Evolutionary conservation across 192 early-diverging fungal species (phyloP).

Genomic region (Rhizoclosmatium globosum): DNA sequence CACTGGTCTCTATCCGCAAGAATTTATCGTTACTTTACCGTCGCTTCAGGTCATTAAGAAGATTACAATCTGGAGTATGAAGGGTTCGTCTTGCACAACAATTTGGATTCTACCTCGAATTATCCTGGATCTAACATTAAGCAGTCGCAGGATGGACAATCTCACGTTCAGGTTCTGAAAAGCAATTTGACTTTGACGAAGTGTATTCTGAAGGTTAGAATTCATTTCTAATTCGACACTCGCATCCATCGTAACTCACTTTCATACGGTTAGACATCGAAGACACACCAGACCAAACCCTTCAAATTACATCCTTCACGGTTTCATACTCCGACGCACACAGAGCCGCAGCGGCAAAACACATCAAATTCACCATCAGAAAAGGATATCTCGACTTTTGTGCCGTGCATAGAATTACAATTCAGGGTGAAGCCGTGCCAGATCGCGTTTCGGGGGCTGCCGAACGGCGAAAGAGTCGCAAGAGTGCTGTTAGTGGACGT

Average conservation of each 20-base stretch:
- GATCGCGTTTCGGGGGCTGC: not conserved
- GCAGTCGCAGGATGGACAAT: constrained; percentile 38
- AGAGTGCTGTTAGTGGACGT: not conserved
- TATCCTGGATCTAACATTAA: not conserved
- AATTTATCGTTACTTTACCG: constrained; percentile 22
- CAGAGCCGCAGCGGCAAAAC: constrained; percentile 2
- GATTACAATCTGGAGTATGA: constrained; percentile 40
- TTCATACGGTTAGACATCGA: constrained; percentile 23
- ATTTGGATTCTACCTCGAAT: not conserved
- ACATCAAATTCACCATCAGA: constrained; percentile 28
- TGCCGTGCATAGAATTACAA: constrained; percentile 22
- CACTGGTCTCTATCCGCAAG: constrained; percentile 31
- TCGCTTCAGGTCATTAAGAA: constrained; percentile 28
- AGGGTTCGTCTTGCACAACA: constrained; percentile 20
- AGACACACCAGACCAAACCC: constrained; percentile 26
- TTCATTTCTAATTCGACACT: not conserved
- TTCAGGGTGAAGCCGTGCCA: constrained; percentile 24
- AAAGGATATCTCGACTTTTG: constrained; percentile 28
- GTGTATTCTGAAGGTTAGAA: constrained; percentile 28
- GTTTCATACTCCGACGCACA: constrained; percentile 16
- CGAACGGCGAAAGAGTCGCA: not conserved
- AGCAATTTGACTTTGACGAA: constrained; percentile 38
- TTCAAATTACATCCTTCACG: constrained; percentile 32
- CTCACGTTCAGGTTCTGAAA: not conserved
- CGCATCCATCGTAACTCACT: not conserved